phyloP scores from a whole-genome alignment of 2,329 filamentous ascomycete genomes.

The Fusarium torulosum region DNA sequence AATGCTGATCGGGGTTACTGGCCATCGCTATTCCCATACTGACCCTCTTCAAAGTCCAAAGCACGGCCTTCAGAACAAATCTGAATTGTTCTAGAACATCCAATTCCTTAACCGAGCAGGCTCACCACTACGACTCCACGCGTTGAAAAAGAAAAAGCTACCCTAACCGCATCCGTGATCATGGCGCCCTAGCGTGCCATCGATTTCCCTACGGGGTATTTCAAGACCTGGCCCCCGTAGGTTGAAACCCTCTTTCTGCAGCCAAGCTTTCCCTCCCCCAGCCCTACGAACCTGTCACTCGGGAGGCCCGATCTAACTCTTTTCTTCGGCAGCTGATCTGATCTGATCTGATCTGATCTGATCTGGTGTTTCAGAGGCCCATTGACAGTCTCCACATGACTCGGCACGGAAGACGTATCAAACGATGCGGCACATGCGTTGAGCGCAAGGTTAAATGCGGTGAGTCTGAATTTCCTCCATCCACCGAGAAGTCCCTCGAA shows the following conservation, averaged over 20 bases:
- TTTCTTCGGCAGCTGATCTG: not conserved
- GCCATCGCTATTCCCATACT: not conserved
- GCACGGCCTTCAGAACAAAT: not conserved
- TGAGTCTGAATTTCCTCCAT: not conserved
- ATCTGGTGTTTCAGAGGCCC: not conserved
- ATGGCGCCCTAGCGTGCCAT: slow-evolving; percentile 1
- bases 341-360: not conserved
- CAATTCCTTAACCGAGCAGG: not conserved
- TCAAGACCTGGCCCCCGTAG: slow-evolving; percentile 23
- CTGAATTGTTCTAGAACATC: slow-evolving; percentile 7
- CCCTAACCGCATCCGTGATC: slow-evolving; percentile 19
- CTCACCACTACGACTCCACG: not conserved
- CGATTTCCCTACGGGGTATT: slow-evolving; percentile 32
- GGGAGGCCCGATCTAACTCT: slow-evolving; percentile 2
- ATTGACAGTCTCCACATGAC: slow-evolving; percentile 13
- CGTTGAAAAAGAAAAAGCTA: not conserved
- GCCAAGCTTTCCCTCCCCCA: slow-evolving; percentile 12
- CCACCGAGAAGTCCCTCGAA: not conserved
- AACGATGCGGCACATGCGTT: slow-evolving; percentile 33
- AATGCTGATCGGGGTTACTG: not conserved
- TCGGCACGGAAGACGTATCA: slow-evolving; percentile 34
- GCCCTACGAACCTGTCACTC: slow-evolving; percentile 6
- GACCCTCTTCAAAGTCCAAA: not conserved
- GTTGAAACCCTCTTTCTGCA: not conserved
- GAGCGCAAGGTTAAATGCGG: slow-evolving; percentile 38